Evolutionary conservation across 768 basidiomycete species (phyloP), one percentile per base, ranked within the genome.

Genomic region (Pleurotus ostreatus): DNA sequence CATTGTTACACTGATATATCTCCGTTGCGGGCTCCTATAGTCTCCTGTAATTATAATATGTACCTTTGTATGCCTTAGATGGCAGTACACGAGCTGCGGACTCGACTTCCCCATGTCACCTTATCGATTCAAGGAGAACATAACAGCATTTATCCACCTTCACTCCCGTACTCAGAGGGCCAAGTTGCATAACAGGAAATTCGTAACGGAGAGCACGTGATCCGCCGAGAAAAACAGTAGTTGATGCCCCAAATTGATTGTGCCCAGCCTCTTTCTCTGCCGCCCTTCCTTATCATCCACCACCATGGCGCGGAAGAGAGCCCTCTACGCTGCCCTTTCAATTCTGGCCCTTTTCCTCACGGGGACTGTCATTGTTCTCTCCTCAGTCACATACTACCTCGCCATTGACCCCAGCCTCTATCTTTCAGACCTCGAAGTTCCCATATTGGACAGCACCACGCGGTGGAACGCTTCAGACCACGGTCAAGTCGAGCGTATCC

Each of bases 301-400:
- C 59, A 56, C 38, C 69, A 78, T 80, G 78, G 76, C 74, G 64
- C 73, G 73, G 61, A 74, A 77, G 49, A 74, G 78, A 55, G 62
- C 74, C 13, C 58, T 80, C 60, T 75, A 75, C 64, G 67, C 74
- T 59, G 71, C 73, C 60, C 74, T 81, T 59, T 69, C 71, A 56
- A 62, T 80, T 60, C 73, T 96, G 63, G 86, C 84, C 56, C 79
- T 93, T 63, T 71, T 95, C 74, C 85, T 98, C 56, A 63, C 90
- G 18, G 94, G 94, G 46, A 98, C 95, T 16, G 83, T 97, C 71
- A 63, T 91, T 70, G 94, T 98, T 57, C 86, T 98, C 68, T 91
- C 91, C 7, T 94, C 92, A 20, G 82, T 98, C 47, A 89, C 94
- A 16, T 92, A 88, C 70, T 95, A 94, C 67, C 88, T 96, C 59